phyloP scores from a whole-genome alignment of 192 early-diverging fungal species.

The Coemansia sp. region DNA sequence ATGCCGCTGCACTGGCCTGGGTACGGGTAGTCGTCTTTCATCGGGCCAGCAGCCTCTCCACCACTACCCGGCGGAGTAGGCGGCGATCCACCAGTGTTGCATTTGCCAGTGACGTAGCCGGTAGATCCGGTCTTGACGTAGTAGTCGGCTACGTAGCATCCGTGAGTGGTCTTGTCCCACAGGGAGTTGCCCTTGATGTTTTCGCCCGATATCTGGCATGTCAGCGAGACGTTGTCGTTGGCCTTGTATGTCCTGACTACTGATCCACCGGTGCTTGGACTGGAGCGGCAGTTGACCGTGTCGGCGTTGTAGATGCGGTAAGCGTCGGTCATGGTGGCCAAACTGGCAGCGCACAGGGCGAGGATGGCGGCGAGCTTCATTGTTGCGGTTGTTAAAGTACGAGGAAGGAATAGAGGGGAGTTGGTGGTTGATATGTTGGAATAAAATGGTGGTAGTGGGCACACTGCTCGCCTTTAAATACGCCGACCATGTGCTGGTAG shows the following conservation, averaged over 20 bases:
- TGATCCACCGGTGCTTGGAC: conserved; percentile 23
- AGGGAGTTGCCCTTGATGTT: conserved; percentile 32
- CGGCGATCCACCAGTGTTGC: conserved; percentile 16
- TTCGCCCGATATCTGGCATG: conserved; percentile 45
- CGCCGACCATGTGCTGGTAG: background rate
- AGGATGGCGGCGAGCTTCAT: conserved; percentile 17
- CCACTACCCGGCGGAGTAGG: conserved; percentile 9
- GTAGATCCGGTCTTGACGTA: conserved; percentile 43
- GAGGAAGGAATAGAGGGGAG: background rate
- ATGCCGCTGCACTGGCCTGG: conserved; percentile 25
- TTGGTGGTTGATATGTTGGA: background rate
- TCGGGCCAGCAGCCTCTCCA: conserved; percentile 29
- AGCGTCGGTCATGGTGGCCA: conserved; percentile 9
- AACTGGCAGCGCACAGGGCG: conserved; percentile 12
- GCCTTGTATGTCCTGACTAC: conserved; percentile 23
- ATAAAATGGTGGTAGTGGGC: background rate
- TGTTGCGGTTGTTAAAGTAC: background rate
- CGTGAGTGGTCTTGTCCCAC: conserved; percentile 52
- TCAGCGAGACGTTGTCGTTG: conserved; percentile 27
- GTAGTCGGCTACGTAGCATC: conserved; percentile 54
- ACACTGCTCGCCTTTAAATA: background rate
- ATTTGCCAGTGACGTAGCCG: conserved; percentile 33
- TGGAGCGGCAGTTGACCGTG: conserved; percentile 29
- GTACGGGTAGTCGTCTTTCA: conserved; percentile 51
- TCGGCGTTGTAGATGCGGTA: conserved; percentile 32